Evolutionary conservation across 768 basidiomycete species (phyloP), one percentile per base, ranked within the genome.

Genomic region (Boletus huronensis): DNA sequence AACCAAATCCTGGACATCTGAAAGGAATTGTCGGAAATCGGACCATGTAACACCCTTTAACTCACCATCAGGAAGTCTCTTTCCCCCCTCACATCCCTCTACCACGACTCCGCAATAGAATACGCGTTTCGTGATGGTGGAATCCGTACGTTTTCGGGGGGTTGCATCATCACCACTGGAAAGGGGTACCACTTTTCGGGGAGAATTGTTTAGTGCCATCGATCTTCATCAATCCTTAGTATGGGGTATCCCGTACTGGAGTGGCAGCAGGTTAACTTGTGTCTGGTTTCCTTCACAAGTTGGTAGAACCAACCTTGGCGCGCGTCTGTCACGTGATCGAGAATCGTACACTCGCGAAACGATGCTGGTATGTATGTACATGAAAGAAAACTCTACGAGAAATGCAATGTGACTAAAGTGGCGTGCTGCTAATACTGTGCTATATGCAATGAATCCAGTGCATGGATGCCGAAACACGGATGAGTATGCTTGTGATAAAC

Each of bases 91-190:
- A 36, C 87, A 84, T 48, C 84, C 85, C 73, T 97, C 93, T 29
- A 96, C 86, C 14, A 96, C 90, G 19, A 96, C 89, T 41, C 90
- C 90, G 65, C 89, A 91, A 67, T 88, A 88, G 70, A 95, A 96
- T 25, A 87, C 89, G 66, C 93, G 87, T 68, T 80, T 86, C 6
- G 88, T 94, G 58, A 82, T 62, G 48, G 73, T 69, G 31, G 73
- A 64, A 10, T 63, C 67, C 17, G 71, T 70, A 39, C 79, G 58
- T 48, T 62, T 74, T 42, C 78, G 76, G 39, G 77, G 71, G 26
- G 77, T 75, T 26, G 75, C 64, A 61, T 83, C 84, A 57, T 88
- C 83, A 41, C 86, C 88, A 62, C 74, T 79, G n/a, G 87, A 79
- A 31, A 91, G 76, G 36, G 89, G 87, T 9, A 90, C 77, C 6